These are phyloP conservation scores for Pisolithus tinctorius DNA, from an alignment of 768 basidiomycete genomes.

Conservation along the genomic window DNA sequence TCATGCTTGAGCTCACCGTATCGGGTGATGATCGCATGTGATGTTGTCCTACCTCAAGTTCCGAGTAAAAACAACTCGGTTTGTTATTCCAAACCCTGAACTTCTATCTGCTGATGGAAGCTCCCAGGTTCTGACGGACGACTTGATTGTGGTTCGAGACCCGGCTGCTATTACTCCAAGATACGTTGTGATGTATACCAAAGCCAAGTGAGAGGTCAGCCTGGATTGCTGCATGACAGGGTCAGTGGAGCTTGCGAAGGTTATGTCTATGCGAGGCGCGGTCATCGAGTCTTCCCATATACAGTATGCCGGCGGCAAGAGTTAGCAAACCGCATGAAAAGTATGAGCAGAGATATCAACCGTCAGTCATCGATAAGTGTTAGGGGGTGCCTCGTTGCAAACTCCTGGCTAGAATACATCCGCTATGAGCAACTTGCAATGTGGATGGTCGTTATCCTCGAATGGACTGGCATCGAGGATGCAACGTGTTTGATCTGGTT, in stretches of 20 bases:
- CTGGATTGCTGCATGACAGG: constrained; percentile 10
- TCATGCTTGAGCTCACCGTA: constrained; percentile 63
- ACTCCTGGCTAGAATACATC: constrained; percentile 11
- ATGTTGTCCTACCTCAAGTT: constrained; percentile 36
- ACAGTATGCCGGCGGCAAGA: constrained; percentile 13
- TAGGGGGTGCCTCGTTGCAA: constrained; percentile 18
- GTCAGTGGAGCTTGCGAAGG: constrained; percentile 9
- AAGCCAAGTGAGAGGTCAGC: constrained; percentile 22
- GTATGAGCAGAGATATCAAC: constrained; percentile 11
- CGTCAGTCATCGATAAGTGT: constrained; percentile 9
- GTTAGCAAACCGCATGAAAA: constrained; percentile 16
- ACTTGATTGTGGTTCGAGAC: constrained; percentile 46
- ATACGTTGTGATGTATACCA: constrained; percentile 54
- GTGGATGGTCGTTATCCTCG: constrained; percentile 3
- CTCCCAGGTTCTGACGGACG: constrained; percentile 37
- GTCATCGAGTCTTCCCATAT: constrained; percentile 18
- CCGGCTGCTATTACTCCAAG: constrained; percentile 53
- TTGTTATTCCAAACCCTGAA: constrained; percentile 13
- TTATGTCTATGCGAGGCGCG: constrained; percentile 8
- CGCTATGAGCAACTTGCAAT: constrained; percentile 11
- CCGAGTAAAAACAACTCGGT: constrained; percentile 20
- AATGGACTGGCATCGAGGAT: constrained; percentile 20
- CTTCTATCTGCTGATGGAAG: constrained; percentile 22
- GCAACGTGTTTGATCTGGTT: constrained; percentile 17
- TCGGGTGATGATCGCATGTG: constrained; percentile 58